These are phyloP conservation scores for Fusarium incarnatum DNA, from an alignment of 2,329 filamentous ascomycete species.

Conservation along the genomic window DNA sequence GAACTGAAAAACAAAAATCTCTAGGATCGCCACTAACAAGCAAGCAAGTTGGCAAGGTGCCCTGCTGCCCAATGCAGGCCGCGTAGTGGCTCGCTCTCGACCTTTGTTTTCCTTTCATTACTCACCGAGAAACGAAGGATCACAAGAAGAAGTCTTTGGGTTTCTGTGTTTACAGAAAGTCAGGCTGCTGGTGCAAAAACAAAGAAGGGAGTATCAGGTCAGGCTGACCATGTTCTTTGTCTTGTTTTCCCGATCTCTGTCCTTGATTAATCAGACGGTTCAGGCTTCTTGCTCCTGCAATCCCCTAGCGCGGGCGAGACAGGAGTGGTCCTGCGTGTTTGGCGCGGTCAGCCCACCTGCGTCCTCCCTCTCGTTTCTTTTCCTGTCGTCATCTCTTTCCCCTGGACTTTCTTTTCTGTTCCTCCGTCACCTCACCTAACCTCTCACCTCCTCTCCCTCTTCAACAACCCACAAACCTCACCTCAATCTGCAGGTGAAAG, in stretches of 20 bases:
- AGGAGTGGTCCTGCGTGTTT: neutral
- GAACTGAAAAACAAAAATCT: neutral
- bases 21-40: conserved; percentile 37
- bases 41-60: conserved; percentile 24
- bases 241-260: neutral
- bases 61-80: conserved; percentile 16
- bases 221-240: neutral
- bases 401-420: conserved; percentile 43
- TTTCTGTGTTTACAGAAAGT: neutral
- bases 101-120: neutral
- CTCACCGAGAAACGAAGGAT: neutral
- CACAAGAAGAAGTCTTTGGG: neutral
- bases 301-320: neutral
- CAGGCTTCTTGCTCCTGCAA: neutral
- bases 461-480: conserved; percentile 39
- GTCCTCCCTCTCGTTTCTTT: conserved; percentile 1
- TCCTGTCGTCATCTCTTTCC: conserved; percentile 35
- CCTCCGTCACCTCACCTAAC: conserved; percentile 26
- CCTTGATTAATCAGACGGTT: neutral
- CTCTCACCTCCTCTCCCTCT: conserved; percentile 32
- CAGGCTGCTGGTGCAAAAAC: neutral
- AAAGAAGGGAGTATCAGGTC: neutral
- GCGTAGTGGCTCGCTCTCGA: conserved; percentile 11
- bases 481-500: conserved; percentile 27
- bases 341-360: conserved; percentile 9